Base-by-base conservation (phyloP, 129 eudicot genomes). In the Ambrosia artemisiifolia region DNA sequence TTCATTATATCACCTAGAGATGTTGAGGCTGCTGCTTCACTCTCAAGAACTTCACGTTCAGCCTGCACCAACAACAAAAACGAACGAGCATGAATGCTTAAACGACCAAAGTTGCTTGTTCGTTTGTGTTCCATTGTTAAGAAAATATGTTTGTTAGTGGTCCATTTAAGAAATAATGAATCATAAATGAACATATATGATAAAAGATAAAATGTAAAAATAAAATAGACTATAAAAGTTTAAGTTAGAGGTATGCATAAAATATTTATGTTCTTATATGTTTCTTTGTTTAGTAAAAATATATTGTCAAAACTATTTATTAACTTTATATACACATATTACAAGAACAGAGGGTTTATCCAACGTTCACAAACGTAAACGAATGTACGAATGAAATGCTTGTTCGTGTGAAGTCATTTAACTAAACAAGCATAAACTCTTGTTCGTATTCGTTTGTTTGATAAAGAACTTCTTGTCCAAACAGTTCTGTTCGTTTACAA, bases 51-150 rank as follows among this genome's bases (percentile, higher is more conserved):
- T 60, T 74, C 83, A 20, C 70, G 84, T 78, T 88, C 87, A 30
- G 95, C 97, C 97, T 90, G 91, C 81, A 70, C 44, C 43, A 12
- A 36, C 13, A 63, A 63, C 42, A 30, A 28, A 57, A 28, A 1
- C 63, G 18, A 49, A 49, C 55, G 20, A 49, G 17, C 18, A 50
- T 50, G 56, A 19, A 19, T 7, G 24, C 13, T 17, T 6, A 7
- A 7, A 54, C 0, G 3, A 8, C 18, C 61, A 1, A 18, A 53
- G 5, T 54, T 54, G 18, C 5, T 54, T 8, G 33, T 7, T 54
- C 33, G 32, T n/a, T n/a, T n/a, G n/a, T 16, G 24, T 50, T 53
- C 4, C 12, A 17, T 53, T 4, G 7, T 19, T 18, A 10, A 48
- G 54, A 48, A 14, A 48, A 40, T 40, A 40, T 40, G 11, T 40